These are phyloP conservation scores for Tetracentron sinense DNA, from an alignment of 164 flowering plant species.

Conservation along the genomic window DNA sequence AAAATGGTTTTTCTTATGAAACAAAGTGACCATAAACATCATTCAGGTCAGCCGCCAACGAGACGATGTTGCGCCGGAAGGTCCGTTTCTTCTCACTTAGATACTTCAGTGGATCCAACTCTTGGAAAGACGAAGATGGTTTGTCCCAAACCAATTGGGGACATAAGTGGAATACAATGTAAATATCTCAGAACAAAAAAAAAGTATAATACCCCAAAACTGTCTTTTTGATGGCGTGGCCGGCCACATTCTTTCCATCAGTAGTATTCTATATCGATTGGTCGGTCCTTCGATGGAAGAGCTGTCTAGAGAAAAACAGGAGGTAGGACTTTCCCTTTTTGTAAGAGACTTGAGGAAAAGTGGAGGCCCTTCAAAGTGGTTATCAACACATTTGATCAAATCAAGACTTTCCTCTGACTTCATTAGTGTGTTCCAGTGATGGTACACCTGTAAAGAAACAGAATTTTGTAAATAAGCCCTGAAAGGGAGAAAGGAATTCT, in stretches of 20 bases:
- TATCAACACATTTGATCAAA: slow-evolving; percentile 67
- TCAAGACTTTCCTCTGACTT: slow-evolving; percentile 85
- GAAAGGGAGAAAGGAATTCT: background rate
- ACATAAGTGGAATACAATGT: too few species aligned
- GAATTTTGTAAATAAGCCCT: background rate
- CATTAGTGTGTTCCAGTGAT: slow-evolving; percentile 71
- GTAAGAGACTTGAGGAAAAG: too few species aligned
- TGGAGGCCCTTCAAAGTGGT: slow-evolving; percentile 74
- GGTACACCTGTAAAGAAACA: slow-evolving; percentile 60
- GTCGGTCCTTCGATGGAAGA: too few species aligned
- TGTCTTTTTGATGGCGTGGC: too few species aligned
- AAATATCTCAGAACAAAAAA: too few species aligned
- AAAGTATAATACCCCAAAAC: too few species aligned
- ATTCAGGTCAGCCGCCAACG: slow-evolving; percentile 83
- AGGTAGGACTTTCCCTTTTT: too few species aligned
- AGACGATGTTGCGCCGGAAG: slow-evolving; percentile 67
- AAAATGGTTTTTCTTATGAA: slow-evolving; percentile 57
- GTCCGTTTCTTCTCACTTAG: slow-evolving; percentile 79
- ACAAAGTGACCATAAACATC: slow-evolving; percentile 73
- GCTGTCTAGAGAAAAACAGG: too few species aligned
- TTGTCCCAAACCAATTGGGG: slow-evolving; percentile 22
- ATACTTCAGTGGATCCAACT: slow-evolving; percentile 80
- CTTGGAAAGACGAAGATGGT: slow-evolving; percentile 19
- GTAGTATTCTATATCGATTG: too few species aligned
- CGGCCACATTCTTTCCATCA: too few species aligned